Evolutionary conservation across 306 rosid species (phyloP).

Genomic region (Calophaca sinica): DNA sequence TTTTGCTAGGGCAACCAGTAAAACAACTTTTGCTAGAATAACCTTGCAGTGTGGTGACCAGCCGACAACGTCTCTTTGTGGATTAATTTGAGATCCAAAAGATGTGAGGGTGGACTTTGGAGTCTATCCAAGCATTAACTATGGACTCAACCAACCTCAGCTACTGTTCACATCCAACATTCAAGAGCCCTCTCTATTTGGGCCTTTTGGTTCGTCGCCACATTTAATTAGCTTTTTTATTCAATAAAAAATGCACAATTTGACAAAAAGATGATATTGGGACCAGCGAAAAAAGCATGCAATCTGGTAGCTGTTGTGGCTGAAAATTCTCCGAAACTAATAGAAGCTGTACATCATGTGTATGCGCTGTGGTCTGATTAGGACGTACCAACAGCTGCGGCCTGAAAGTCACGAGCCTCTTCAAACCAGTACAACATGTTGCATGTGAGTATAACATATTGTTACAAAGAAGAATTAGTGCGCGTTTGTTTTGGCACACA

Average conservation of each 20-base stretch:
- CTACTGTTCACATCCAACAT: conserved; percentile 24
- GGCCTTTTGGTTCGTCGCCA: not conserved
- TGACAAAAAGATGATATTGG: conserved; percentile 8
- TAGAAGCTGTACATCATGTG: not conserved
- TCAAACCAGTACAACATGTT: too few relatives aligned
- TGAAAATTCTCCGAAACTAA: conserved; percentile 22
- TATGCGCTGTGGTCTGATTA: not conserved
- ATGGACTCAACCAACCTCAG: conserved; percentile 22
- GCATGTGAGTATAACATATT: too few relatives aligned
- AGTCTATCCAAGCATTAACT: conserved; percentile 35
- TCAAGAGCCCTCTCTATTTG: conserved; percentile 9
- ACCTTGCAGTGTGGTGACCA: too few relatives aligned
- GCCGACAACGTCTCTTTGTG: too few relatives aligned
- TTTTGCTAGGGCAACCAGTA: too few relatives aligned
- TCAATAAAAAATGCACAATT: too few relatives aligned
- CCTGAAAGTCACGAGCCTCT: not conserved
- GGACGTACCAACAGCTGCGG: not conserved
- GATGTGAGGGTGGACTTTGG: too few relatives aligned
- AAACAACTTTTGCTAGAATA: too few relatives aligned
- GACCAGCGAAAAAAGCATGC: conserved; percentile 24
- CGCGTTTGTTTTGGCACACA: too few relatives aligned
- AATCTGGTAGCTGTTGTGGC: conserved; percentile 38
- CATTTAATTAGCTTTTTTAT: not conserved
- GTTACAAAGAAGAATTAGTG: too few relatives aligned
- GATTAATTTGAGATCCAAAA: not conserved